Evolutionary conservation across 2,329 filamentous ascomycete genomes (phyloP), one percentile per base, ranked within the genome.

Genomic region (Beauveria scarabaeidicola): DNA sequence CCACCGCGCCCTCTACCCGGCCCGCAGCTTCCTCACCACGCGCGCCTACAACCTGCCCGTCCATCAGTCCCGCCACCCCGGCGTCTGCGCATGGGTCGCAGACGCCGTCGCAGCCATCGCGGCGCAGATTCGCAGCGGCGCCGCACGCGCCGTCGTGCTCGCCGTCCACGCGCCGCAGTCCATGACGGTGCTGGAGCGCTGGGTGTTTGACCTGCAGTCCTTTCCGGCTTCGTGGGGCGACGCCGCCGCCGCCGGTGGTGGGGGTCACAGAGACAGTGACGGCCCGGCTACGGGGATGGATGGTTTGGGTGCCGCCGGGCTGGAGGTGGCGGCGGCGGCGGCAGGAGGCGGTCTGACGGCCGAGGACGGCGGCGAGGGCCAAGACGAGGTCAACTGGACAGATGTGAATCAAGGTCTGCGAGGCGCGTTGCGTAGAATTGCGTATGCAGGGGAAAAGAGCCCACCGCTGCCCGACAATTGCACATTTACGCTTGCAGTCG

Each of bases 31-130:
- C 75, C 82, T 93, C 61, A 84, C 87, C 46, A 83, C 87, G 43
- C 84, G 88, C 64, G 91, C 90, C 67, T 92, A 92, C 78, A 91
- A 93, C 74, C 86, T 91, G 61, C 82, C 90, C 32, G 88, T 95
- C 50, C 87, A 89, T 67, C 91, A 96, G 71, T 93, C 85, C 62
- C 88, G 91, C 61, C 91, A 96, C 72, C 90, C 92, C 0, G 83
- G 84, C 66, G 88, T 96, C 64, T 95, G 90, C 78, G 77, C 84
- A 67, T 97, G 92, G 89, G 85, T 96, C 73, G 83, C 81, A 69
- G 89, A 94, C 70, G 90, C 91, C 64, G 83, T 94, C 46, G 77
- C 85, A 63, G 88, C 90, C 40, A 82, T 91, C 23, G 79, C 83
- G 61, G 78, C 77, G 3, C 88, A 95, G 74, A 79, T 96, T 40